phyloP scores from a whole-genome alignment of 768 basidiomycete species.

The Cubamyces lactineus region DNA sequence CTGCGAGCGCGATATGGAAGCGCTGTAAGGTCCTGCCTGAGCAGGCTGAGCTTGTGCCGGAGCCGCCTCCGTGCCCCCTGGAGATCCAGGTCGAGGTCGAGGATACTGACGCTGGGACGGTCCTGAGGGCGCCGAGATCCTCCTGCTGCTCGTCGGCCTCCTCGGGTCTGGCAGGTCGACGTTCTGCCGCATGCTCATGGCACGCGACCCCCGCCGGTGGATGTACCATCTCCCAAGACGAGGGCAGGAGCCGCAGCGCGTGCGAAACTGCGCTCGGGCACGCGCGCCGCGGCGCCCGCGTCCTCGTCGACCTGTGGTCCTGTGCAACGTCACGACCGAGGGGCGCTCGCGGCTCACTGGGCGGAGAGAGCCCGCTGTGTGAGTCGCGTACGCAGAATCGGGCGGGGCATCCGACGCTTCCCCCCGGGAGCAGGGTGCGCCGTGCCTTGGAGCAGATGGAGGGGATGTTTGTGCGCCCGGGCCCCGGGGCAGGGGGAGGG shows the following conservation, averaged over 20 bases:
- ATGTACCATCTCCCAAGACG: constrained; percentile 58
- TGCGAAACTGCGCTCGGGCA: constrained; percentile 58
- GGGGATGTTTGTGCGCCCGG: constrained; percentile 47
- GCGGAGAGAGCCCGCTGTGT: constrained; percentile 50
- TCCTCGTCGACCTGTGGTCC: constrained; percentile 63
- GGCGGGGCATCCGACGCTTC: constrained; percentile 60
- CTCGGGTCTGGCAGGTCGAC: constrained; percentile 66
- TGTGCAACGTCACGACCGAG: constrained; percentile 53
- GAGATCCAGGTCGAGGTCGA: constrained; percentile 48
- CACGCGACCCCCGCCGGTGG: constrained; percentile 49
- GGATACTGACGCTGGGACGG: not conserved
- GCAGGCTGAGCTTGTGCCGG: constrained; percentile 51
- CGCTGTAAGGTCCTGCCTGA: constrained; percentile 54
- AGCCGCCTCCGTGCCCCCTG: constrained; percentile 51
- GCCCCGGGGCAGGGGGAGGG: constrained; percentile 54
- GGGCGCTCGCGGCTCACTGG: constrained; percentile 58
- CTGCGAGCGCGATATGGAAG: constrained; percentile 63
- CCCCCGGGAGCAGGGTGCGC: constrained; percentile 56
- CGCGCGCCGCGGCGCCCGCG: constrained; percentile 36
- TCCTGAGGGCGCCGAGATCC: constrained; percentile 44
- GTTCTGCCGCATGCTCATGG: constrained; percentile 51
- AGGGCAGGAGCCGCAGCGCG: constrained; percentile 49
- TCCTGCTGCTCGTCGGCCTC: constrained; percentile 60
- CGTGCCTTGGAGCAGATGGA: constrained; percentile 61
- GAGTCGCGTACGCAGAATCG: constrained; percentile 57